Base-by-base conservation (phyloP, 352 stramenopile species). In the Phytophthora pseudosyringae region DNA sequence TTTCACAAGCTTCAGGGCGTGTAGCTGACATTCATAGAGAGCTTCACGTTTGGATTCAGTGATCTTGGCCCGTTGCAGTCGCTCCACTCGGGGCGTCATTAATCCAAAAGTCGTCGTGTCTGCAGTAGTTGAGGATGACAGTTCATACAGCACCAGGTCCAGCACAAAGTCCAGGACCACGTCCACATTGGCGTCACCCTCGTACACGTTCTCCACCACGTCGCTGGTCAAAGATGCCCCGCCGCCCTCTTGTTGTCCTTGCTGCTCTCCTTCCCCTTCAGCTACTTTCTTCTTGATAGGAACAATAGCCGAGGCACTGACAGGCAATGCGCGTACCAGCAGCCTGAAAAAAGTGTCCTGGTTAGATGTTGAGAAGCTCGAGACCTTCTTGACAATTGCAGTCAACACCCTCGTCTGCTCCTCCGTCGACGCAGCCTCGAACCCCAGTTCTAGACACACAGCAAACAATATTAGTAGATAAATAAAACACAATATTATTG, bases 121-220 rank as follows among this genome's bases (percentile, higher is more conserved):
- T 1, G 32, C 31, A 25, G 12, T 73, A n/a, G 35, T 38, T 12
- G 52, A 62, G 4, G 58, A 48, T 0, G 71, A 64, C n/a, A 57
- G 38, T 29, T 88, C 80, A 63, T 81, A 86, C 12, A 93, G 60
- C 9, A 91, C 57, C 10, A 94, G 55, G 57, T 94, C 86, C 26
- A 94, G 59, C 9, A 91, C 49, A 47, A 93, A 93, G 47, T 92
- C 86, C 39, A 94, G 49, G 39, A 91, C 47, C 3, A 84, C 67
- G 15, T 86, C 68, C 8, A 81, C 41, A 51, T 78, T 82, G 5
- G 43, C 40, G 26, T 75, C 38, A 8, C 13, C 40, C 26, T 53
- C 52, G 5, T 61, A 48, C 3, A 62, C 29, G 2, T 53, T 29
- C 9, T 69, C 58, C 2, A n/a, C 26, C 13, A 13, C 54, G 0